Base-by-base conservation (phyloP, 495 filamentous ascomycete genomes). In the Wilcoxina mikolae region DNA sequence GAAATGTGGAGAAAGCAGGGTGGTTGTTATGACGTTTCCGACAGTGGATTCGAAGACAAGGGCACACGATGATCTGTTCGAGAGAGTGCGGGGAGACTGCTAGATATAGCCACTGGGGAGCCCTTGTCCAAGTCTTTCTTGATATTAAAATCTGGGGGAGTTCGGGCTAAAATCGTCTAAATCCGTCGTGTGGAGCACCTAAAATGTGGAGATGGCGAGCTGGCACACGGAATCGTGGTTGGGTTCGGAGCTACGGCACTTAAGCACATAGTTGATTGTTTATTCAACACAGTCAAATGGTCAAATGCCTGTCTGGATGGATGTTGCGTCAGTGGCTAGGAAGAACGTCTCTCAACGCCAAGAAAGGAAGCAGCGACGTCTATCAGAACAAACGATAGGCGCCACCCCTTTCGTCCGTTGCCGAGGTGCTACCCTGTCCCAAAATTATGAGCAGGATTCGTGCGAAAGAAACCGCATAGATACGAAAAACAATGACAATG, bases 1-100 rank as follows among this genome's bases (percentile, higher is more conserved):
- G 43, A 46, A 46, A 24, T 46, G 43, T 46, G 43, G 43, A 46
- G 43, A 46, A 46, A 20, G 11, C 11, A 10, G n/a, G 43, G 43
- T 46, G n/a, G 35, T 39, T 39, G 35, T 18, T 24, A 20, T 17
- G 15, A 15, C 31, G 31, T 7, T 7, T 35, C 15, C 15, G 31
- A 35, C 15, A 7, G 31, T 7, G 7, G 7, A 15, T 7, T 35
- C 7, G 31, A 35, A 7, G 31, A 7, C 15, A 15, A 15, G 31
- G 31, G 31, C 7, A 15, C 7, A 15, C 7, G 22, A 18, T 46
- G 43, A 46, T 46, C n/a, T 18, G n/a, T 11, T 46, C 17, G n/a
- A 18, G 15, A 46, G n/a, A 46, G 43, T 46, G 15, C 43, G 43
- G 43, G 22, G 15, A 24, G 43, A 46, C 43, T 17, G 43, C 43